Evolutionary conservation across 768 basidiomycete species (phyloP), one percentile per base, ranked within the genome.

Genomic region (Mycena vitilis): DNA sequence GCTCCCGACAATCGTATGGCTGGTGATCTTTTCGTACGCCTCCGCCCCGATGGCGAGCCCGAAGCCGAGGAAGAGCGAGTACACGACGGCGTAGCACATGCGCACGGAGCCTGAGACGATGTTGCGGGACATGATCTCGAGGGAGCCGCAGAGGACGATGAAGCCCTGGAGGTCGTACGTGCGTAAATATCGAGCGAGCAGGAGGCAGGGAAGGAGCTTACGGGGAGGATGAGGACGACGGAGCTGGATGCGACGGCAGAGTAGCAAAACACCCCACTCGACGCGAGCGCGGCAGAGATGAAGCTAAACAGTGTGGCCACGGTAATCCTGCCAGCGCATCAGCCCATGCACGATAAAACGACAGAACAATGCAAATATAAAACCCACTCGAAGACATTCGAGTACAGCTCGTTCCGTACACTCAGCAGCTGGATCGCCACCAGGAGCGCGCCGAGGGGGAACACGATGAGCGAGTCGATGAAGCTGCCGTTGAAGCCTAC

Each of bases 51-150:
- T 93, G 0, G 93, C 88, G 12, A 95, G 87, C 6, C 95, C 95
- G 75, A 96, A 94, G 0, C 91, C 91, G 10, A 92, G 82, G 76
- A 90, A 91, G 20, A 91, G 82, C n/a, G 91, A 89, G 74, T 95
- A 96, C 64, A 92, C 85, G 60, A 93, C 83, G 30, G 92, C 87
- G 73, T 92, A 95, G 71, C 92, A 92, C 18, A 95, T 83, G 45
- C 93, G 86, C 38, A 95, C 94, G 13, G 93, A 90, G n/a, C 95
- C 94, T 0, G 93, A 84, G 37, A 95, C 88, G 73, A 96, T 90
- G 69, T 92, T 93, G 20, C 93, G 87, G 4, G 93, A 91, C 66
- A 93, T 87, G 23, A 95, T 80, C 75, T 95, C 95, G 37, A 95
- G 87, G 13, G 90, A 86, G 56, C 91, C 95, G 72, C 83, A 86